These are phyloP conservation scores for Gypsophila paniculata DNA, from an alignment of 179 eudicot genomes.

Conservation along the genomic window DNA sequence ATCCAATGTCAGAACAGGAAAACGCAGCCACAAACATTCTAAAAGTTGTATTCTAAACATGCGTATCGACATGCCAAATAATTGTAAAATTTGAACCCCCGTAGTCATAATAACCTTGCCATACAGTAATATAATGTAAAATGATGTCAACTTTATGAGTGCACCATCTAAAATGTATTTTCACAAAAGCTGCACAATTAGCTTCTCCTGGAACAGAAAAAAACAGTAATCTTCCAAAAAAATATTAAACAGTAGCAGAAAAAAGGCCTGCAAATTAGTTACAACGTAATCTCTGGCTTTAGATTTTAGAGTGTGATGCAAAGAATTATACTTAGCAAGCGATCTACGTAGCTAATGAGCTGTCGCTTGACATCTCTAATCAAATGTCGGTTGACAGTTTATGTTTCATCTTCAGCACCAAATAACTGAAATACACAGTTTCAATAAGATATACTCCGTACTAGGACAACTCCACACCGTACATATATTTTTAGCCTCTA, in stretches of 20 bases:
- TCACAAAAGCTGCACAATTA: too few relatives aligned
- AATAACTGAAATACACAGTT: too few relatives aligned
- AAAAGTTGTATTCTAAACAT: not conserved
- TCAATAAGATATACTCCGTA: too few relatives aligned
- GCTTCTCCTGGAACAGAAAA: not conserved
- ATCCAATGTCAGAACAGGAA: slow-evolving; percentile 11
- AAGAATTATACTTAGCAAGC: too few relatives aligned
- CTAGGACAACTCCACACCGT: too few relatives aligned
- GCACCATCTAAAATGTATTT: not conserved
- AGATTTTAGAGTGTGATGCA: too few relatives aligned
- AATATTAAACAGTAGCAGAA: not conserved
- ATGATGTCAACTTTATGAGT: not conserved
- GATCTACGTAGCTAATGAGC: too few relatives aligned
- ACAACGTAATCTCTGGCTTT: not conserved
- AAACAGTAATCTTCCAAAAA: not conserved
- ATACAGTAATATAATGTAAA: not conserved
- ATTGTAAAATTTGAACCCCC: not conserved
- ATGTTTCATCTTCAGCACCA: too few relatives aligned
- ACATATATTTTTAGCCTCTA: too few relatives aligned
- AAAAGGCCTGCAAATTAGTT: not conserved
- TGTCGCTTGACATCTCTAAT: too few relatives aligned
- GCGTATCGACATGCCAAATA: not conserved
- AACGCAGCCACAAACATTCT: not conserved
- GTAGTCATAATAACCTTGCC: not conserved
- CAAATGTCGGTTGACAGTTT: too few relatives aligned